Evolutionary conservation across 768 basidiomycete species (phyloP), one percentile per base, ranked within the genome.

Genomic region (Lenzites betulinus): DNA sequence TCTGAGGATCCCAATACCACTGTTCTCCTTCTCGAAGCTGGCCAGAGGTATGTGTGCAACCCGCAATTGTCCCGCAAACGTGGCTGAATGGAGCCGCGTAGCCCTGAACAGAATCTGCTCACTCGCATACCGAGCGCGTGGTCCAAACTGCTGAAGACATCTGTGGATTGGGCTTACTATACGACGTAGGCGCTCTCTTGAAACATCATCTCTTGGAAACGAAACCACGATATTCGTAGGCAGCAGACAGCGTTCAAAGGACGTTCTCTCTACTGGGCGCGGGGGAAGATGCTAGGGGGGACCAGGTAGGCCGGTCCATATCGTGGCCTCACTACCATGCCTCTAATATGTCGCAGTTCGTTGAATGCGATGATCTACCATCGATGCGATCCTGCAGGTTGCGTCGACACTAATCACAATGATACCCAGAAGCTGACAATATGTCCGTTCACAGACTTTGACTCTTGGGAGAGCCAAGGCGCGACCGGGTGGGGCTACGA

Each of bases 1-100:
- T 80, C 77, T 13, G 85, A 87, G 69, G 76, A 84, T 56, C 78
- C 81, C 0, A 71, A 69, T 1, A 63, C 81, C 22, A 76, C 77
- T 18, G 83, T 87, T 20, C 74, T 87, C 15, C 69, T 87, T 1
- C 63, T 87, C 1, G 85, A 87, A 66, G 79, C 84, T 20, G 85
- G 85, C 1, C 75, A 73, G 52, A 88, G 87, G 88, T 85, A 20
- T 66, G 26, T 7, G 30, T 33, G 11, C 30, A 4, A 33, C 6
- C 13, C 6, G 1, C 3, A 1, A 15, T 18, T 22, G 18, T 18
- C 2, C 20, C 1, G 15, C 20, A 50, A 3, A 36, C 23, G 28
- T 12, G 4, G 13, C 15, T 30, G n/a, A 51, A 16, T 18, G 42
- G 25, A 3, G 9, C 39, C 12, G 28, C 22, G 15, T 16, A 65